Conservation (phyloP, 2,329 filamentous ascomycete genomes). For the Chaetomium sp. region DNA sequence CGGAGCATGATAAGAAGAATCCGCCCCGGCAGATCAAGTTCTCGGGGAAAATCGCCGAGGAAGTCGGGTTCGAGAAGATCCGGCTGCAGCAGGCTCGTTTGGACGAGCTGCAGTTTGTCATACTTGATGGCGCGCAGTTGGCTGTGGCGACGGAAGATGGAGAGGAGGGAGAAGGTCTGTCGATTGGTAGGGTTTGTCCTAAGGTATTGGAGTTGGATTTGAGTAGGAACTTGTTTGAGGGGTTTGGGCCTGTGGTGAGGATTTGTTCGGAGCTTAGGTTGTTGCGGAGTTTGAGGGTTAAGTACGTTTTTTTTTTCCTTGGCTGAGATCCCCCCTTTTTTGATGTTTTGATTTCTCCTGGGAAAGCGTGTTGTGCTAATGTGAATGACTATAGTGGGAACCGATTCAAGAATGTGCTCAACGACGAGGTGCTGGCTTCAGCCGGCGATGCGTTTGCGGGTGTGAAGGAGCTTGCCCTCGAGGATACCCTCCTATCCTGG, state of each 20-base stretch:
- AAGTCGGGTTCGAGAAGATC: slow-evolving; percentile 94
- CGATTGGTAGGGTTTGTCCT: slow-evolving; percentile 49
- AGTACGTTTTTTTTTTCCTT: slow-evolving; percentile 45
- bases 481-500: slow-evolving; percentile 62
- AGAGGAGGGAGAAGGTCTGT: slow-evolving; percentile 27
- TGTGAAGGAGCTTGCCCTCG: slow-evolving; percentile 56
- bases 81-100: slow-evolving; percentile 70
- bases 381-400: slow-evolving; percentile 55
- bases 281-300: slow-evolving; percentile 61
- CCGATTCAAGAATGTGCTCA: slow-evolving; percentile 50
- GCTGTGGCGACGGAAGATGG: slow-evolving; percentile 17
- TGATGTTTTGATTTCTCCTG: too few species aligned
- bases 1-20: slow-evolving; percentile 26
- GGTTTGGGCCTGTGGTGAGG: slow-evolving; percentile 57
- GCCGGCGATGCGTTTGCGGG: slow-evolving; percentile 39
- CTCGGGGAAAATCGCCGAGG: slow-evolving; percentile 81
- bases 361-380: slow-evolving; percentile 3
- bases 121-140: slow-evolving; percentile 72
- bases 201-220: slow-evolving; percentile 75
- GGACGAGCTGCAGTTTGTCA: slow-evolving; percentile 69
- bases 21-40: slow-evolving; percentile 52
- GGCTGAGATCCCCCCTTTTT: not conserved
- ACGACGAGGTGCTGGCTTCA: slow-evolving; percentile 32
- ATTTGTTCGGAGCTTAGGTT: slow-evolving; percentile 66
- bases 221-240: slow-evolving; percentile 73